Evolutionary conservation across 768 basidiomycete species (phyloP), one percentile per base, ranked within the genome.

Genomic region (Pisolithus microcarpus): DNA sequence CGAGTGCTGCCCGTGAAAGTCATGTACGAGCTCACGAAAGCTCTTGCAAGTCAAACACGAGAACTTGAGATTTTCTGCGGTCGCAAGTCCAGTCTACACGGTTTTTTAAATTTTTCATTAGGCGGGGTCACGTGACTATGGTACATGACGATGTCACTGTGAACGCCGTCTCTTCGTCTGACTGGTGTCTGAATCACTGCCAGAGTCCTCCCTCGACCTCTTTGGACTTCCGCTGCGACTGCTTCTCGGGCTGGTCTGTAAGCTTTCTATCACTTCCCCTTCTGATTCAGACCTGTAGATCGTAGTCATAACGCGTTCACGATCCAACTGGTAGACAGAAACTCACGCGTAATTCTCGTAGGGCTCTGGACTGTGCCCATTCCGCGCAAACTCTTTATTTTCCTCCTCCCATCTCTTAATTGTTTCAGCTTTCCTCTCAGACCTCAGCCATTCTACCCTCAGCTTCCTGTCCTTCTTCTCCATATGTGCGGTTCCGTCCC

Each of bases 1-100:
- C 65, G 66, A 5, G 65, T 68, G 43, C 39, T 65, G 44, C 65
- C 57, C 49, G 66, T 68, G 60, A 66, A 66, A 53, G 58, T 58
- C 64, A 66, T 66, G 56, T 52, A 66, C 56, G 46, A 55, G 58
- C 61, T 40, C 23, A 38, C 43, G 21, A 23, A 56, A 50, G 63
- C 58, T 52, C 60, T 50, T 28, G 21, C 7, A 30, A 34, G 31
- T 38, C 26, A 15, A 30, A 10, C n/a, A 28, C 23, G 18, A 49
- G 13, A 39, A 18, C 40, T 28, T 39, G 24, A n/a, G 23, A 49
- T 26, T 26, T 28, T 28, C 28, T 21, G 3, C 28, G 13, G 19
- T 42, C 5, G 23, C 40, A 24, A 42, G 19, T 42, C 21, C 2
- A 23, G 19, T 34, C 34, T 13, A 42, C 8, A 42, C 40, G 10